Evolutionary conservation across 176 grass and related monocot genomes (phyloP).

Genomic region (Dactylis glomerata): DNA sequence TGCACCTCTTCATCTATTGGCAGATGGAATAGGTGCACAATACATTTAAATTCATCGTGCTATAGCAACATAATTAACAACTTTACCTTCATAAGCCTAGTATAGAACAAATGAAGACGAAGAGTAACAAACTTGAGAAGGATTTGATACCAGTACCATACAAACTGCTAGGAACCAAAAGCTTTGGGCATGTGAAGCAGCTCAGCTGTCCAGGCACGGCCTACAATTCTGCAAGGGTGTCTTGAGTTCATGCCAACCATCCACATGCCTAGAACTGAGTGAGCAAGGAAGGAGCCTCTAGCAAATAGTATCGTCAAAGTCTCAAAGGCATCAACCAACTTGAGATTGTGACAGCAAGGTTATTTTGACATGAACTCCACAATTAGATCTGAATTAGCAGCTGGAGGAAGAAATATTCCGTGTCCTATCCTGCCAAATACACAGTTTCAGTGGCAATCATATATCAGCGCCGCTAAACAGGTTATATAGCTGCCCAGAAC

Average conservation of each 20-base stretch:
- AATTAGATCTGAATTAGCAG: background rate
- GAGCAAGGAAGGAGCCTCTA: background rate
- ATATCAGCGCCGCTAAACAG: background rate
- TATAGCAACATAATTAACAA: too few relatives aligned
- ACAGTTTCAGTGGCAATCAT: background rate
- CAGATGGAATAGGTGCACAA: too few relatives aligned
- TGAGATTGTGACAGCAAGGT: background rate
- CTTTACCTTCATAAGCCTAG: too few relatives aligned
- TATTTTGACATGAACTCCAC: background rate
- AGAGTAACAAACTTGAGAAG: background rate
- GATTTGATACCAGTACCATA: background rate
- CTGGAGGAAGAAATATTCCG: background rate
- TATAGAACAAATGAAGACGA: too few relatives aligned
- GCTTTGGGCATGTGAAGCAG: slow-evolving; percentile 30
- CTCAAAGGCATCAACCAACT: background rate
- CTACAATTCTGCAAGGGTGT: background rate
- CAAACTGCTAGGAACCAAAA: background rate
- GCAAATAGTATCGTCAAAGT: background rate
- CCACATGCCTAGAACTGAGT: background rate
- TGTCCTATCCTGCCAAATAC: slow-evolving; percentile 7
- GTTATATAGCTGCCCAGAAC: too few relatives aligned
- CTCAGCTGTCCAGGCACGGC: slow-evolving; percentile 18
- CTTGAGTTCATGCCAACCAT: background rate
- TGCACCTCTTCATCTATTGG: too few relatives aligned
- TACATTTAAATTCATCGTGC: too few relatives aligned